A percentile compares a stretch with the other conserved stretches of the same genome.
These are phyloP conservation scores for Bonia amplexicaulis DNA, from an alignment of 176 grass and related monocot species.

Conservation along the genomic window DNA sequence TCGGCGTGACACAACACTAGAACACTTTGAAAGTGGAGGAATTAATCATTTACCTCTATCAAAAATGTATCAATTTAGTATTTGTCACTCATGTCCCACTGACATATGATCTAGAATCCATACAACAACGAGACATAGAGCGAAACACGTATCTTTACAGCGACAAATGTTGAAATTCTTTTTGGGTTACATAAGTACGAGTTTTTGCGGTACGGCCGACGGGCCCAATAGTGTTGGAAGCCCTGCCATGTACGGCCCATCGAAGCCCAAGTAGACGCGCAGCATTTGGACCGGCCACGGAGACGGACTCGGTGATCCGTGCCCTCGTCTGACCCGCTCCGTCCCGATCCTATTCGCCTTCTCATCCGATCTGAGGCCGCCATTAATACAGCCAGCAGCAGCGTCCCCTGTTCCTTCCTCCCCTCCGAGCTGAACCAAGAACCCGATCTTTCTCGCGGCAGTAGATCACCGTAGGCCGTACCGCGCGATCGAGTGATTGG, in stretches of 20 bases:
- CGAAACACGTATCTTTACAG: too few species aligned
- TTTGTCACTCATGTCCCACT: too few species aligned
- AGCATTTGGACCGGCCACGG: neutral
- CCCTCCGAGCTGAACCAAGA: neutral
- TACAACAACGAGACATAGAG: too few species aligned
- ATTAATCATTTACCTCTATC: too few species aligned
- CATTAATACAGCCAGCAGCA: neutral
- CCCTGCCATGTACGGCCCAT: neutral
- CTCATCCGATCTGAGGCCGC: neutral
- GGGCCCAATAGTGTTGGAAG: neutral
- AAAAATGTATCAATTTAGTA: too few species aligned
- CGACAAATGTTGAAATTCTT: too few species aligned
- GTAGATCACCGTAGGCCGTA: neutral
- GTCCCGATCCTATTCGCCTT: neutral
- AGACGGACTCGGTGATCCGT: neutral
- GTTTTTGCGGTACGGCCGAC: neutral
- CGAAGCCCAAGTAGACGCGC: neutral
- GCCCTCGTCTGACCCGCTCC: slow-evolving; percentile 11
- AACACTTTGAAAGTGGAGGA: too few species aligned
- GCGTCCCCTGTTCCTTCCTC: neutral
- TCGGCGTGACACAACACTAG: too few species aligned
- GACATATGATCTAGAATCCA: too few species aligned
- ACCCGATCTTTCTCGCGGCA: neutral
- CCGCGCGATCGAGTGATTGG: neutral
- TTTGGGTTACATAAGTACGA: too few species aligned